These are phyloP conservation scores for Globisporangium okanoganense DNA, from an alignment of 352 stramenopile genomes.

Conservation along the genomic window DNA sequence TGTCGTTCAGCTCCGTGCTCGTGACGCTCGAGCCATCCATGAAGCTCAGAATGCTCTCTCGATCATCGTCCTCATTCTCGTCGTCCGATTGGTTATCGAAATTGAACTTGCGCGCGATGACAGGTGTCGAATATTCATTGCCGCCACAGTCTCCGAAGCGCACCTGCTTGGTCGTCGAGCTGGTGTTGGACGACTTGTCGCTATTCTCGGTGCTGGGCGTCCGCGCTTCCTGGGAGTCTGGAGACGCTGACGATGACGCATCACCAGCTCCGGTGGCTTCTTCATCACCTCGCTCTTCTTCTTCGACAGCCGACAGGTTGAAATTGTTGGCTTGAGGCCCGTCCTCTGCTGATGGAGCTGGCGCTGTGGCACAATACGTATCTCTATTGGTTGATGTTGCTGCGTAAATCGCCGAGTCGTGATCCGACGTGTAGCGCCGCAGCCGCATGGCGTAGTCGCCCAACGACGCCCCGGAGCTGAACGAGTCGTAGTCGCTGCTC, in stretches of 20 bases:
- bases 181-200: constrained; percentile 26
- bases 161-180: constrained; percentile 39
- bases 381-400: not conserved
- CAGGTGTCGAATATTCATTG: constrained; percentile 44
- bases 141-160: constrained; percentile 30
- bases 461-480: constrained; percentile 32
- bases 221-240: not conserved
- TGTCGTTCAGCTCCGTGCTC: constrained; percentile 51
- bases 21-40: constrained; percentile 46
- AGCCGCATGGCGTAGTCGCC: constrained; percentile 18
- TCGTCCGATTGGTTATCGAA: constrained; percentile 57
- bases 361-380: not conserved
- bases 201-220: constrained; percentile 53
- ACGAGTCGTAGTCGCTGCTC: constrained; percentile 21
- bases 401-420: not conserved
- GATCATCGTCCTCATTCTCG: constrained; percentile 23
- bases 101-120: constrained; percentile 55
- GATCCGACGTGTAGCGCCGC: not conserved
- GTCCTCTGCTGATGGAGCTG: not conserved
- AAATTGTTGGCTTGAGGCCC: not conserved
- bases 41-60: constrained; percentile 43
- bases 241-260: not conserved
- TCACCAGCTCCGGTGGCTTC: not conserved
- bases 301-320: not conserved
- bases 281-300: not conserved